Evolutionary conservation across 2,329 filamentous ascomycete genomes (phyloP).

Genomic region (Trichoderma cornu-damae): DNA sequence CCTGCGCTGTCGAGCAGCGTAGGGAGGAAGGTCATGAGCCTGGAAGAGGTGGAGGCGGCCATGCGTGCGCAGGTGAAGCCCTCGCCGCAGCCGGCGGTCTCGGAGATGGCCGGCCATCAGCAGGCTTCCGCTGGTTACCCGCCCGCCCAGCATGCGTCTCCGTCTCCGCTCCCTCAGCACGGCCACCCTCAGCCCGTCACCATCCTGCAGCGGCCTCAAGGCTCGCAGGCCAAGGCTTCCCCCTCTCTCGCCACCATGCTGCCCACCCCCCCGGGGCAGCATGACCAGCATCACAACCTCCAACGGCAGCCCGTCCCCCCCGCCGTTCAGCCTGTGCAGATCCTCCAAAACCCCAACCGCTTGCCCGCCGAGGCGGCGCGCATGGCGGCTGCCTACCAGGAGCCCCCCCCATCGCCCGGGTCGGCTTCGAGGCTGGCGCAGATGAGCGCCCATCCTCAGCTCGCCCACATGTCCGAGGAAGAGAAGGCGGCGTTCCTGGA

Average conservation of each 20-base stretch:
- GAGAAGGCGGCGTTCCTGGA: conserved; percentile 79
- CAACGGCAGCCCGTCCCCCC: conserved; percentile 36
- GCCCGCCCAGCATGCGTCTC: conserved; percentile 21
- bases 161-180: conserved; percentile 22
- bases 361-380: conserved; percentile 45
- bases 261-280: conserved; percentile 23
- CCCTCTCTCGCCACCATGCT: conserved; percentile 30
- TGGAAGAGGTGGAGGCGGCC: conserved; percentile 94
- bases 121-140: conserved; percentile 26
- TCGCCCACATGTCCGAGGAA: conserved; percentile 73
- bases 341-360: conserved; percentile 73
- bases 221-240: conserved; percentile 36
- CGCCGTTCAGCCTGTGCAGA: conserved; percentile 62
- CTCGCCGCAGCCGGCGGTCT: conserved; percentile 36
- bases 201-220: conserved; percentile 52
- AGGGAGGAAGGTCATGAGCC: conserved; percentile 78
- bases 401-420: conserved; percentile 46
- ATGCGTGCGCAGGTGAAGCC: conserved; percentile 69
- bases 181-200: conserved; percentile 47
- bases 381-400: conserved; percentile 34
- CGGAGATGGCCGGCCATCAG: conserved; percentile 30
- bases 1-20: conserved; percentile 26
- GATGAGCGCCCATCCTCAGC: conserved; percentile 33
- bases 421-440: conserved; percentile 38
- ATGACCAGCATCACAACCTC: conserved; percentile 27